Conservation (phyloP, 192 early-diverging fungal species). For the Piromyces sp. region DNA sequence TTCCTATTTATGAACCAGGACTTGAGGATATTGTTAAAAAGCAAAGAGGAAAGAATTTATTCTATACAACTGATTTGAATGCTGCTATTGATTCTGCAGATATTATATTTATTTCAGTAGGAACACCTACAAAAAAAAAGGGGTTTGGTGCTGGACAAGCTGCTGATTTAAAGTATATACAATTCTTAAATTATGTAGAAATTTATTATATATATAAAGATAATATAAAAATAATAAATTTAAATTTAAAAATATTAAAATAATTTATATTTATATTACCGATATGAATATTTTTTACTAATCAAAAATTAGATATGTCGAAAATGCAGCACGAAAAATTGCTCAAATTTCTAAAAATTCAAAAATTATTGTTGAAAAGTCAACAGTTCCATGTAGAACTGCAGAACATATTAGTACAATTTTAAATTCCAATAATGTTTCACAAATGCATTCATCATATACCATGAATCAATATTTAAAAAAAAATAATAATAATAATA, state of each 20-base stretch:
- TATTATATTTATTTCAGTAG: conserved; percentile 82
- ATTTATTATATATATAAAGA: no score
- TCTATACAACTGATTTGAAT: conserved; percentile 73
- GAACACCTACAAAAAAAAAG: conserved; percentile 71
- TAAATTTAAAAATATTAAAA: conserved; percentile 2
- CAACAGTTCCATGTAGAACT: conserved; percentile 84
- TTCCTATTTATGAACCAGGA: conserved; percentile 86
- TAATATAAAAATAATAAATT: background rate
- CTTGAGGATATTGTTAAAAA: conserved; percentile 66
- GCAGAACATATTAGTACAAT: conserved; percentile 68
- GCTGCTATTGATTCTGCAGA: conserved; percentile 57
- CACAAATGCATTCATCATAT: conserved; percentile 12
- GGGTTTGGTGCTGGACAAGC: conserved; percentile 63
- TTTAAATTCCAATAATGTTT: conserved; percentile 46
- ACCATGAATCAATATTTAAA: background rate
- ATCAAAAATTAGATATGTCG: conserved; percentile 35
- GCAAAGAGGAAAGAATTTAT: conserved; percentile 62
- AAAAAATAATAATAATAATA: background rate
- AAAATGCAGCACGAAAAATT: conserved; percentile 63
- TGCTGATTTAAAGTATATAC: conserved; percentile 50
- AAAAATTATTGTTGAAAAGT: conserved; percentile 89
- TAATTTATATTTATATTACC: no score
- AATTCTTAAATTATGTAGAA: no score
- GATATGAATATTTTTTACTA: no score
- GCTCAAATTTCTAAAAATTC: conserved; percentile 56